Evolutionary conservation across 1,139 yeast species (phyloP), one percentile per base, ranked within the genome.

Genomic region (Blastobotrys niveus): DNA sequence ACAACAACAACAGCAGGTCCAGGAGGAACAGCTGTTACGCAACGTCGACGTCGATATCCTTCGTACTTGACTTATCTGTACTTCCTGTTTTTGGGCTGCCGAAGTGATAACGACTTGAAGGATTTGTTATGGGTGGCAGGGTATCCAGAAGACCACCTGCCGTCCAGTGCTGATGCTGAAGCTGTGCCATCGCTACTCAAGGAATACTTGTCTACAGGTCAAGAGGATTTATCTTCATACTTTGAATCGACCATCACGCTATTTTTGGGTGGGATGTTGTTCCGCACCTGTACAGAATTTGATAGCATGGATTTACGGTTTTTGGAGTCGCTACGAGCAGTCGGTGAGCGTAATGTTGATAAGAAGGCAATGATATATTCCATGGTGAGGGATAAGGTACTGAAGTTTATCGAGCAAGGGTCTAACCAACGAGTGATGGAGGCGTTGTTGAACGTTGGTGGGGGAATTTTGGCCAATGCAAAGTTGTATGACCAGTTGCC

Each of bases 241-340:
- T n/a, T n/a, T n/a, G n/a, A n/a, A n/a, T 68, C 86, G 0, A 66
- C 68, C 32, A 55, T 78, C 32, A 65, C 77, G 0, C 62, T 80
- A 43, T 68, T 72, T 45, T 76, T 79, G 48, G 79, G 79, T 8
- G 73, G 82, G 0, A 64, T 66, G 34, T 72, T 75, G 48, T 80
- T 79, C 61, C 68, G 68, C 27, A 63, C 72, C 2, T 74, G 74
- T 5, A 64, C 73, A 1, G 73, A 73, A 8, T 77, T 74, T 55
- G 81, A 77, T 43, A 65, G 69, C 4, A 69, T 77, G 47, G 79
- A 73, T 45, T 55, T 71, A 10, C 73, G 80, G 43, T 82, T 79
- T 52, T 63, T 84, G 43, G 65, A 70, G 12, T 59, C 83, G 15
- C 65, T 76, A 57, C 65, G 68, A 47, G 64, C 71, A 50, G 57